A percentile compares a stretch with the other conserved stretches of the same genome.
Evolutionary conservation across 768 basidiomycete species (phyloP).

Genomic region (Tubosaeta sp.): DNA sequence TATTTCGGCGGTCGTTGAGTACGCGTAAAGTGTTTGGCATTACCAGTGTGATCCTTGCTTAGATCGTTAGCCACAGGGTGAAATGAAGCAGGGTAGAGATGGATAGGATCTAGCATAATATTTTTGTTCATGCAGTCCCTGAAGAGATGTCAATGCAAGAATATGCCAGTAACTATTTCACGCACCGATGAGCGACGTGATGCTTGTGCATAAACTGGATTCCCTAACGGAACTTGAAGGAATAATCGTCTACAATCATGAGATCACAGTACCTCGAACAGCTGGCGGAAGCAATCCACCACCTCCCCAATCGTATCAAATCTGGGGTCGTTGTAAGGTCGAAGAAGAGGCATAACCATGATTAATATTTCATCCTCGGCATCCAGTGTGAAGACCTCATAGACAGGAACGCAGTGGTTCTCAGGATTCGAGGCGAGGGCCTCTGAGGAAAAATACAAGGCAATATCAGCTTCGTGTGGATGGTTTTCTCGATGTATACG

Average conservation of each 20-base stretch:
- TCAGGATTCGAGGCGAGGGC: neutral
- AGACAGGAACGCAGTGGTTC: conserved; percentile 28
- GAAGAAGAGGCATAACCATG: conserved; percentile 30
- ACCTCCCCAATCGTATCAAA: neutral
- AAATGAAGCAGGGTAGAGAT: conserved; percentile 24
- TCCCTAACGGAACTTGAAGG: neutral
- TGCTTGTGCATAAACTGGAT: neutral
- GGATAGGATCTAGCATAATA: conserved; percentile 29
- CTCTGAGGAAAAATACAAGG: conserved; percentile 15
- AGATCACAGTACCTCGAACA: neutral
- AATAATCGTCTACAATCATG: neutral
- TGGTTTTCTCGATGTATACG: conserved; percentile 1
- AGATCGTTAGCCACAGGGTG: conserved; percentile 17
- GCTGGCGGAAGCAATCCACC: neutral
- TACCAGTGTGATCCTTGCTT: conserved; percentile 12
- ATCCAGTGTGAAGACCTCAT: conserved; percentile 11
- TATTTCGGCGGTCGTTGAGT: conserved; percentile 30
- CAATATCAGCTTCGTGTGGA: conserved; percentile 25
- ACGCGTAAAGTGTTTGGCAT: conserved; percentile 26
- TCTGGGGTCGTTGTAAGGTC: conserved; percentile 8
- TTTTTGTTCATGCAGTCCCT: conserved; percentile 31
- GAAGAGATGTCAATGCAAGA: conserved; percentile 9
- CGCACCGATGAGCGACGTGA: too few relatives aligned
- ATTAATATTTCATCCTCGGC: conserved; percentile 10
- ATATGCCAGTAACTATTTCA: neutral